phyloP scores from a whole-genome alignment of 352 stramenopile species.

The Phytophthora citricola region DNA sequence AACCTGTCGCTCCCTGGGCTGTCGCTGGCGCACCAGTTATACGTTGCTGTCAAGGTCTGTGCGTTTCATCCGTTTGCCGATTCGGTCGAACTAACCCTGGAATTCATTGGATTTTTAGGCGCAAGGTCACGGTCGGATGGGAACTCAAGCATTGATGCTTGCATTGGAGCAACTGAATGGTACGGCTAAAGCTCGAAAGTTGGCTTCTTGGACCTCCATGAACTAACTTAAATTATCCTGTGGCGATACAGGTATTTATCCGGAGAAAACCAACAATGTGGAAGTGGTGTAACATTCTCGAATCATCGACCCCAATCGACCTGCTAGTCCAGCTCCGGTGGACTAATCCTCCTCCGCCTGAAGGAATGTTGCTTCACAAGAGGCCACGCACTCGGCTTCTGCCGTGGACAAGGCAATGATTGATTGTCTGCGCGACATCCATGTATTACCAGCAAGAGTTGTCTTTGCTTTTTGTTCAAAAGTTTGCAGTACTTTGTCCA shows the following conservation, averaged over 20 bases:
- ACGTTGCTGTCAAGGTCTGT: conserved; percentile 80
- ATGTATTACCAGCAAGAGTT: conserved; percentile 18
- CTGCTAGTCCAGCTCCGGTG: neutral
- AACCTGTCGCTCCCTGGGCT: conserved; percentile 86
- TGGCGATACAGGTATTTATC: conserved; percentile 49
- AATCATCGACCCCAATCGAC: conserved; percentile 12
- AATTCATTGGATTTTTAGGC: conserved; percentile 44
- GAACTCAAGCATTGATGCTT: conserved; percentile 88
- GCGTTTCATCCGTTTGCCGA: neutral
- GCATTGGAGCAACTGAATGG: conserved; percentile 90
- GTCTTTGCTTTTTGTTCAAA: conserved; percentile 6
- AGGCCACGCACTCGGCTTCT: no score
- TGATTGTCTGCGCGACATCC: no score
- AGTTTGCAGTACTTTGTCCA: neutral
- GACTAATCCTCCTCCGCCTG: neutral
- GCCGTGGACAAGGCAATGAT: no score
- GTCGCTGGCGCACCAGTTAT: conserved; percentile 87
- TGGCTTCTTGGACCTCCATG: neutral
- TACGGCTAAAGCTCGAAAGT: conserved; percentile 17
- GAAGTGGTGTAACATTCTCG: conserved; percentile 40
- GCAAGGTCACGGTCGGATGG: conserved; percentile 79
- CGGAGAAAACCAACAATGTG: conserved; percentile 48
- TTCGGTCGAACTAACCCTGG: conserved; percentile 6
- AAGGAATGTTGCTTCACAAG: no score
- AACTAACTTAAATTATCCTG: conserved; percentile 3